Evolutionary conservation across 345 rosid species (phyloP).

Genomic region (Alliaria petiolata): DNA sequence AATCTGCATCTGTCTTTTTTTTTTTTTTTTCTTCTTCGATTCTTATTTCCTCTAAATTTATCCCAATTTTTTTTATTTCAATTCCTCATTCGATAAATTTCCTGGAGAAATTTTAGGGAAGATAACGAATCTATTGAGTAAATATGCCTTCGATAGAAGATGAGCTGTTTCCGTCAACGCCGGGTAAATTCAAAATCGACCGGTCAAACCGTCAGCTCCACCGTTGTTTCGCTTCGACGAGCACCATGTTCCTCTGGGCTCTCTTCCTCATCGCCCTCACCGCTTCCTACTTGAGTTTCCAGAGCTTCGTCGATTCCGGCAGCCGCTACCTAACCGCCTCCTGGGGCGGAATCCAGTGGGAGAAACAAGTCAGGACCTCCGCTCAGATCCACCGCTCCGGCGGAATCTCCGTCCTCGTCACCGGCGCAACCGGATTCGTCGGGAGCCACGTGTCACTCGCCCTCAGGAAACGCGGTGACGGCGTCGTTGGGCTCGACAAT

Average conservation of each 20-base stretch:
- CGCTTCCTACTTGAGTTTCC: constrained; percentile 81
- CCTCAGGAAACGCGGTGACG: constrained; percentile 66
- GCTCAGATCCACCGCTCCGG: constrained; percentile 63
- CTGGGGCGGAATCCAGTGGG: constrained; percentile 84
- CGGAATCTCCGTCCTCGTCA: constrained; percentile 69
- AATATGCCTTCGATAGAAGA: constrained; percentile 71
- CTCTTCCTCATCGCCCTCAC: constrained; percentile 82
- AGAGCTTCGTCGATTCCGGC: constrained; percentile 73
- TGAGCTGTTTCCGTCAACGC: constrained; percentile 82
- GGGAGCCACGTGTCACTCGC: constrained; percentile 71
- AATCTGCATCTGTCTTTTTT: constrained; percentile 44
- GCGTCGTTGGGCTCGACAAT: constrained; percentile 76
- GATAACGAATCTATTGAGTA: no score
- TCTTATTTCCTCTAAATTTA: neutral
- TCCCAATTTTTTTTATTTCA: neutral
- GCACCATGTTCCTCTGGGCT: constrained; percentile 92
- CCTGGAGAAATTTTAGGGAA: neutral
- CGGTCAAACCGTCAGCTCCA: constrained; percentile 62
- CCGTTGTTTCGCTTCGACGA: constrained; percentile 79
- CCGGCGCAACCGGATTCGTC: constrained; percentile 82
- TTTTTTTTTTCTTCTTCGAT: neutral
- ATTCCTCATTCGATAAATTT: neutral
- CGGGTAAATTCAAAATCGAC: constrained; percentile 87
- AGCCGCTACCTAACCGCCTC: constrained; percentile 56
- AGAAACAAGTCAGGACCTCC: constrained; percentile 59